Evolutionary conservation across 2,329 filamentous ascomycete genomes (phyloP).

Genomic region (Colletotrichum sp.): DNA sequence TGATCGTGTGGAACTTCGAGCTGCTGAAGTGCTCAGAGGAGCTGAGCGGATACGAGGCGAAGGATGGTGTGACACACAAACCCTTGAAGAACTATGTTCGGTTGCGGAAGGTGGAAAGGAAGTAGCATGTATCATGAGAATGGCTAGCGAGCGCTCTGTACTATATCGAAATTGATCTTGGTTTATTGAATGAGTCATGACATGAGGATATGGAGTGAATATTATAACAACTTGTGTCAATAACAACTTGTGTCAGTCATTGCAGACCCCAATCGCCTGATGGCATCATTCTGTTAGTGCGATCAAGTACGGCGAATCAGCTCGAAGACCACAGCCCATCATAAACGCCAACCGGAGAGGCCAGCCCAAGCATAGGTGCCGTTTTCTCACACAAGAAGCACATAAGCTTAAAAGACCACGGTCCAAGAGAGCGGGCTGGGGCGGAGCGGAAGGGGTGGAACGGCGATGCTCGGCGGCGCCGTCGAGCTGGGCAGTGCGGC

Average conservation of each 20-base stretch:
- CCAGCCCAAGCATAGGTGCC: background rate
- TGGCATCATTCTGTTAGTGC: background rate
- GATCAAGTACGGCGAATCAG: background rate
- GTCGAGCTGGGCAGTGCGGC: background rate
- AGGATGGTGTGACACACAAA: background rate
- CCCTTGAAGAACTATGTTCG: background rate
- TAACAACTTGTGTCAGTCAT: too few species aligned
- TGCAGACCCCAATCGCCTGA: background rate
- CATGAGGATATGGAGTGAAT: background rate
- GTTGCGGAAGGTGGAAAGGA: background rate
- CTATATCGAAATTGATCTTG: background rate
- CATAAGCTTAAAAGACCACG: background rate
- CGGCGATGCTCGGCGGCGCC: background rate
- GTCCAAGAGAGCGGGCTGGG: background rate
- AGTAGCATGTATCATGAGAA: background rate
- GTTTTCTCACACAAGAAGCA: background rate
- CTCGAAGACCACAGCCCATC: background rate
- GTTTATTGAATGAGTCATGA: background rate
- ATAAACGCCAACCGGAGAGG: background rate
- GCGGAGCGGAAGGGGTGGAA: background rate
- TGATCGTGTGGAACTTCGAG: slow-evolving; percentile 43
- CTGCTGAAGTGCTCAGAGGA: background rate
- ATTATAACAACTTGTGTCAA: too few species aligned
- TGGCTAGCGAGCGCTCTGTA: background rate
- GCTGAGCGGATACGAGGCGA: background rate